Base-by-base conservation (phyloP, 495 filamentous ascomycete species). In the Ascodesmis nigricans region DNA sequence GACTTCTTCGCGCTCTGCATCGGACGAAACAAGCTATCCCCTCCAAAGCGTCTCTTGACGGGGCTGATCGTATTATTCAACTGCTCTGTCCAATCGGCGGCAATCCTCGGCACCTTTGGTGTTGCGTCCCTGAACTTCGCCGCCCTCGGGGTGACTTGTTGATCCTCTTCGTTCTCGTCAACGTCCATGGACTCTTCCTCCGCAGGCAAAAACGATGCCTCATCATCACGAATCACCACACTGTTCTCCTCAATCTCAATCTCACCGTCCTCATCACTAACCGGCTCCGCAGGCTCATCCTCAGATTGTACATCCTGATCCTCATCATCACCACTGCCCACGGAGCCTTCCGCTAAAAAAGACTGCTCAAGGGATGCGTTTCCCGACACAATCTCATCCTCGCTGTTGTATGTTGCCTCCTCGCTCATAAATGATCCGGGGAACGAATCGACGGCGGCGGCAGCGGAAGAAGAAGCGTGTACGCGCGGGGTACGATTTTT, bases 301-400 rank as follows among this genome's bases (percentile, higher is more conserved):
- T 67, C 64, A n/a, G n/a, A n/a, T n/a, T n/a, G n/a, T n/a, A n/a
- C n/a, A n/a, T n/a, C n/a, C n/a, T n/a, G n/a, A n/a, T n/a, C n/a
- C 55, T 62, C 57, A 38, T 69, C 68, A 54, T 74, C 67, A 63
- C 68, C 62, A 55, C 76, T 76, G 69, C 71, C 78, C 67, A 71
- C 73, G 68, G 73, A 76, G 68, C 73, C 68, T 57, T 75, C 72
- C 65, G 70, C 78, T 71, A 78, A 81, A 80, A 84, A 81, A 83
- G 75, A 78, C 64, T 73, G 64, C 27, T 44, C 40, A 31, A 50
- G 41, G 24, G 40, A 39, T 9, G 38, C 40, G 42, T 58, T 44
- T 31, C 25, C 58, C 55, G 55, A 67, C 29, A 58, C 52, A 42
- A 58, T 56, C 9, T 67, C 60, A 37, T 66, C 49, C 15, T 62